These are phyloP conservation scores for Cladosporium halotolerans DNA, from an alignment of 2,329 filamentous ascomycete genomes.

Conservation along the genomic window DNA sequence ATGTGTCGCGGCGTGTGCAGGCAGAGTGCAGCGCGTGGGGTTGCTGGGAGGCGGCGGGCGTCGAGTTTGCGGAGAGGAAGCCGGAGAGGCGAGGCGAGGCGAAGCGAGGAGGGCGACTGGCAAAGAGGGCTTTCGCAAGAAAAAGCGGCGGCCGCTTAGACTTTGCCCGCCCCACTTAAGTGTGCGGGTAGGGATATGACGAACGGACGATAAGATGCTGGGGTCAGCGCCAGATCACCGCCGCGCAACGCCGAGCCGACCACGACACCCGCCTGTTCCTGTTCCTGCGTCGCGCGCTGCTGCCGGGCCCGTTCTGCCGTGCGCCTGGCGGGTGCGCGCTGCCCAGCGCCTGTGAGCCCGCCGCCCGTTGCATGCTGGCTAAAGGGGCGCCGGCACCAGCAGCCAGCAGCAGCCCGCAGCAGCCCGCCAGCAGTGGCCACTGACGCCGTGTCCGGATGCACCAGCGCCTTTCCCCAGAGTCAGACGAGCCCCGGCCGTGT, in stretches of 20 bases:
- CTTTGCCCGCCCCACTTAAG: conserved; percentile 2
- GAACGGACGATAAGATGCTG: conserved; percentile 2
- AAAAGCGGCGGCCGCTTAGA: neutral
- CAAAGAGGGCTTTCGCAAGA: neutral
- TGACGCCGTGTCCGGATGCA: neutral
- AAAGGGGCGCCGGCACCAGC: neutral
- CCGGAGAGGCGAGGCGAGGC: neutral
- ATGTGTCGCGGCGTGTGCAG: neutral
- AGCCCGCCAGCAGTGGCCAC: neutral
- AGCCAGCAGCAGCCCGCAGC: neutral
- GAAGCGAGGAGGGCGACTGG: neutral
- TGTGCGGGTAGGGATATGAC: conserved; percentile 3
- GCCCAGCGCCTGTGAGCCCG: neutral
- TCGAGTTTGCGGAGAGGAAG: neutral
- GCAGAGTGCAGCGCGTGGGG: neutral
- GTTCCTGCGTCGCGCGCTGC: conserved; percentile 9
- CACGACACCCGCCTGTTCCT: neutral
- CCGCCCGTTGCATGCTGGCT: neutral
- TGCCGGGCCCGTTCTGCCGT: neutral
- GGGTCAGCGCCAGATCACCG: neutral
- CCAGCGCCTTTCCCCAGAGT: conserved; percentile 9
- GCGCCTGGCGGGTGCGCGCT: neutral
- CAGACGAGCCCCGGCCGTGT: neutral
- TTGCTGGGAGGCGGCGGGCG: neutral
- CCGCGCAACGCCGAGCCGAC: neutral